Evolutionary conservation across 257 asterid species (phyloP).

Genomic region (Anisodus acutangulus): DNA sequence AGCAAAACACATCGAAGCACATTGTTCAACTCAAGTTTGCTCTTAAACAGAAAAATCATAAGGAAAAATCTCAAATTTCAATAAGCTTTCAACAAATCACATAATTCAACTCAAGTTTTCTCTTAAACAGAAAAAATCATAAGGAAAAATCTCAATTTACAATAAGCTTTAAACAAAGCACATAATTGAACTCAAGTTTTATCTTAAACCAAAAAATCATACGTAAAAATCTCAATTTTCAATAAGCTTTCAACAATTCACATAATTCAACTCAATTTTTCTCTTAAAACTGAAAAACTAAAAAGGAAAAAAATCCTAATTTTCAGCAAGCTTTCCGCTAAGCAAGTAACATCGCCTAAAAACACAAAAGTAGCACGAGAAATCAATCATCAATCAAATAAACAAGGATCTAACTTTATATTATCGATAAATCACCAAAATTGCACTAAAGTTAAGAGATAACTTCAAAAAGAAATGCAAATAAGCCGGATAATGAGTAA

Average conservation of each 20-base stretch:
- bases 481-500: background rate
- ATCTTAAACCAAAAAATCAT: too few relatives aligned
- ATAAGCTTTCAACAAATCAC: background rate
- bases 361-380: background rate
- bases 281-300: background rate
- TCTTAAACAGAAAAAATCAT: background rate
- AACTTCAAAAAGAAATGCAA: background rate
- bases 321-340: background rate
- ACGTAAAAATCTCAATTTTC: too few relatives aligned
- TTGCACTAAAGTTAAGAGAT: background rate
- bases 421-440: background rate
- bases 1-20: background rate
- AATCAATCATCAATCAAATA: background rate
- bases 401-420: background rate
- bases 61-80: background rate
- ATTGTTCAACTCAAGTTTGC: background rate
- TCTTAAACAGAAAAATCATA: background rate
- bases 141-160: too few relatives aligned
- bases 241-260: background rate
- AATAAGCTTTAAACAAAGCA: too few relatives aligned
- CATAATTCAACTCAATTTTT: background rate
- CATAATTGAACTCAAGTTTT: too few relatives aligned
- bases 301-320: background rate
- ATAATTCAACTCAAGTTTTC: background rate
- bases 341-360: background rate